Evolutionary conservation across 176 grass and related monocot genomes (phyloP), one percentile per base, ranked within the genome.

Genomic region (Otatea glauca): DNA sequence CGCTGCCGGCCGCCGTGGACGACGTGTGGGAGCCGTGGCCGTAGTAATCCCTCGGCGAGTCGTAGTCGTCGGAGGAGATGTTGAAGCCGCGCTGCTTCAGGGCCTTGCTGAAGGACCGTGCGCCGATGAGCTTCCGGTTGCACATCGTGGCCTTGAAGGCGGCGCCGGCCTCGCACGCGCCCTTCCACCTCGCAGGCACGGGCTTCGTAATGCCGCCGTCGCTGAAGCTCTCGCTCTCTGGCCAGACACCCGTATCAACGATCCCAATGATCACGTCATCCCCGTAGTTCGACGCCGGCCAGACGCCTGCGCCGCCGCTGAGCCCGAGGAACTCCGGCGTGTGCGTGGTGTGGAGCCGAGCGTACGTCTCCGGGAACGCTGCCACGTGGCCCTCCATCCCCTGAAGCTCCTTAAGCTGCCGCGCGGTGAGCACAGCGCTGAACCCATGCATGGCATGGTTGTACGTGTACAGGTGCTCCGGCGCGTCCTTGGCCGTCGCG

Each of bases 391-490:
- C 92, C 0, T 70, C 77, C 32, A 53, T 61, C 5, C 39, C 9
- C 32, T 83, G n/a, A 0, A 92, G 24, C 47, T 76, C 66, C 47
- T 10, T 69, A 11, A 94, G 78, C 83, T 94, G 92, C 48, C 34
- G 35, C 74, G 72, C 20, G 2, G 88, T 90, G 45, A 94, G 92
- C 77, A 80, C 47, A 2, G 88, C 90, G 79, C 92, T 94, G 83
- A 94, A 94, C 20, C 93, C 88, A 7, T 84, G 70, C 93, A 94
- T 90, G 39, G 74, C 90, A 67, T 94, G 90, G 44, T 82, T 59
- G 86, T 94, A 94, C 34, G 92, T 94, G 85, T 94, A 94, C 83
- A 94, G 92, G 77, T 94, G 90, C 38, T 77, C 84, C 9, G 92
- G 82, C 49, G 77, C 6, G 49, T 65, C 13, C 17, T 5, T 39